Conservation (phyloP, 441 rosid genomes). For the Euphorbia celastroides region DNA sequence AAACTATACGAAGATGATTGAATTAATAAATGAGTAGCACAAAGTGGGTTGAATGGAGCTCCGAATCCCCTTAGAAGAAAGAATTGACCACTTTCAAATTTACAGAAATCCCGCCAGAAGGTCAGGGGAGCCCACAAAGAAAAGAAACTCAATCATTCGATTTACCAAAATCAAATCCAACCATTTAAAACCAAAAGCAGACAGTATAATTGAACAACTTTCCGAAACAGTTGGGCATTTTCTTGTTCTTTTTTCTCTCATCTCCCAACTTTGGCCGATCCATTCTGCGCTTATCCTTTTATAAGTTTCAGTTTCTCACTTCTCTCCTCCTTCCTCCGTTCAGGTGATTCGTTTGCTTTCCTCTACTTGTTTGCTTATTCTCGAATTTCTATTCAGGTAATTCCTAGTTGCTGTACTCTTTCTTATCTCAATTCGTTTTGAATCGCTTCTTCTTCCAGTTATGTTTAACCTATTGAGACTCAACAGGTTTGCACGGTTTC, state of each 20-base stretch:
- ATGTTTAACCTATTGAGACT: too few relatives aligned
- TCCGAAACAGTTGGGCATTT: conserved; percentile 25
- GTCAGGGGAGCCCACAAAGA: neutral
- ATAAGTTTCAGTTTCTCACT: neutral
- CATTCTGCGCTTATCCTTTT: neutral
- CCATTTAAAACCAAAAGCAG: neutral
- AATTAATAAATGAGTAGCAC: too few relatives aligned
- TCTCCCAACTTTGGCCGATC: neutral
- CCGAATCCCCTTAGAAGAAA: too few relatives aligned
- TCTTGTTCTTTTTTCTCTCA: neutral
- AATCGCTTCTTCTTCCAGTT: too few relatives aligned
- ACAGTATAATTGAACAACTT: too few relatives aligned
- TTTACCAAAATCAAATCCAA: neutral
- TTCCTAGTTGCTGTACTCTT: neutral
- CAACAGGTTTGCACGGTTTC: too few relatives aligned
- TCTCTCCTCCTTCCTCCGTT: neutral
- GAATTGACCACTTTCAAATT: neutral
- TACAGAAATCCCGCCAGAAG: neutral
- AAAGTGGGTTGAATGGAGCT: too few relatives aligned
- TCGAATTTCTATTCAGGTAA: too few relatives aligned
- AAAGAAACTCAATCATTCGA: neutral
- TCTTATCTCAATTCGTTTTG: neutral
- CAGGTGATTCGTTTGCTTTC: neutral
- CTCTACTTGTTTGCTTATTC: too few relatives aligned
- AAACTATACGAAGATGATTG: too few relatives aligned